These are phyloP conservation scores for Scheffersomyces lignosus DNA, from an alignment of 805 yeast genomes.

Conservation along the genomic window DNA sequence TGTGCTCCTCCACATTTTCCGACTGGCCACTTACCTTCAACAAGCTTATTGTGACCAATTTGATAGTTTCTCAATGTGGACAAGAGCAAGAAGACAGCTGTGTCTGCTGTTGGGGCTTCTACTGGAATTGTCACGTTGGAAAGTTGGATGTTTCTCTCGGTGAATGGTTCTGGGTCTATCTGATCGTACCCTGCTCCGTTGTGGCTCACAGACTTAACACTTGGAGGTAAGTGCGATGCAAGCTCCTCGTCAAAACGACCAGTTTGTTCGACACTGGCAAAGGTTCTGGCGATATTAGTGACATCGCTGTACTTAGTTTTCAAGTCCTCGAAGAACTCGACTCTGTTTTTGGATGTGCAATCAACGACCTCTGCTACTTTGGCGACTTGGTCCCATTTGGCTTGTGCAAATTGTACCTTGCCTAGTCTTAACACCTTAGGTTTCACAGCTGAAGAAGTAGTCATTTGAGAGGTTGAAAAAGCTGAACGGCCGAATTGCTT, in stretches of 20 bases:
- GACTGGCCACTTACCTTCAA: constrained; percentile 60
- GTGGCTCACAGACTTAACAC: constrained; percentile 56
- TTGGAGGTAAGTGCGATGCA: constrained; percentile 51
- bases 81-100: constrained; percentile 61
- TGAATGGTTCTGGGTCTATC: constrained; percentile 56
- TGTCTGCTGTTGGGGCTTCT: constrained; percentile 70
- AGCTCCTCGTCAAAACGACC: constrained; percentile 69
- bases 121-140: constrained; percentile 68
- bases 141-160: constrained; percentile 56
- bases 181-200: constrained; percentile 81
- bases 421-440: constrained; percentile 71
- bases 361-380: constrained; percentile 40
- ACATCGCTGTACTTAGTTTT: constrained; percentile 45
- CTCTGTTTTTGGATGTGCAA: constrained; percentile 34
- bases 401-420: constrained; percentile 55
- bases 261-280: constrained; percentile 48
- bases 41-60: constrained; percentile 52
- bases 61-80: constrained; percentile 71
- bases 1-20: constrained; percentile 45
- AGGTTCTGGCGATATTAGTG: constrained; percentile 52
- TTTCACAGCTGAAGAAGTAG: constrained; percentile 16
- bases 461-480: too few relatives aligned
- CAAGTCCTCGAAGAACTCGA: constrained; percentile 44
- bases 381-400: constrained; percentile 62
- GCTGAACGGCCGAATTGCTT: too few relatives aligned